Percentiles rank a stretch among this genome's conserved stretches.
Conservation (phyloP, 352 stramenopile species). For the Phytophthora tentaculata region DNA sequence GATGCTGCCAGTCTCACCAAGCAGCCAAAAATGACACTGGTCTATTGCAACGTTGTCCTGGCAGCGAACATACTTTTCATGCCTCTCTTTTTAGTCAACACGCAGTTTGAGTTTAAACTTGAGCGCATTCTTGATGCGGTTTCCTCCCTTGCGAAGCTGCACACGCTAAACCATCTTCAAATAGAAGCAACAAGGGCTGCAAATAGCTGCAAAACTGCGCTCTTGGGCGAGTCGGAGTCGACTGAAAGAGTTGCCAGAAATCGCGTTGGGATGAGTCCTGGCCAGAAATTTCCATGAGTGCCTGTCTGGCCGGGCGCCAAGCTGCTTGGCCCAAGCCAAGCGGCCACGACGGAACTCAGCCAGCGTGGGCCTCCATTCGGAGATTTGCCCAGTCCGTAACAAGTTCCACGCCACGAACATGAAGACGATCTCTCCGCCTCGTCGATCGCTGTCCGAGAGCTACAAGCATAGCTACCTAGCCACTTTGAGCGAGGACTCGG, state of each 20-base stretch:
- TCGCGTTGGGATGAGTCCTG: constrained; percentile 22
- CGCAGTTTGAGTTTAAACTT: no score
- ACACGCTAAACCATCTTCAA: no score
- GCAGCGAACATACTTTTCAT: no score
- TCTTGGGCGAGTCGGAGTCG: no score
- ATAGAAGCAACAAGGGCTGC: no score
- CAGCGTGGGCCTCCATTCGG: constrained; percentile 13
- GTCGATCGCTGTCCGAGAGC: constrained; percentile 21
- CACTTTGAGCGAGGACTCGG: constrained; percentile 13
- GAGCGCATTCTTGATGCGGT: no score
- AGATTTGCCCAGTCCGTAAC: constrained; percentile 20
- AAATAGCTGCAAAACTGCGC: constrained; percentile 4
- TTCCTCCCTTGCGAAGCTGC: neutral
- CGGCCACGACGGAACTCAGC: constrained; percentile 3
- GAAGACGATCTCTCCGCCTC: constrained; percentile 12
- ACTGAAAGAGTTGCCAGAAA: constrained; percentile 16
- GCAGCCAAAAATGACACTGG: neutral
- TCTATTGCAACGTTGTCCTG: no score
- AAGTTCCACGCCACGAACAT: constrained; percentile 9
- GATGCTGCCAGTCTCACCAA: neutral
- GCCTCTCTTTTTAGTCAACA: no score
- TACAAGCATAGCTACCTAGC: constrained; percentile 21
- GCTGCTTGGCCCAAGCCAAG: no score
- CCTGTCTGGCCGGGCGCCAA: constrained; percentile 6
- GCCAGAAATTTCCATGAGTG: constrained; percentile 18